Base-by-base conservation (phyloP, 2,329 filamentous ascomycete genomes). In the Pseudocercospora macadamiae region DNA sequence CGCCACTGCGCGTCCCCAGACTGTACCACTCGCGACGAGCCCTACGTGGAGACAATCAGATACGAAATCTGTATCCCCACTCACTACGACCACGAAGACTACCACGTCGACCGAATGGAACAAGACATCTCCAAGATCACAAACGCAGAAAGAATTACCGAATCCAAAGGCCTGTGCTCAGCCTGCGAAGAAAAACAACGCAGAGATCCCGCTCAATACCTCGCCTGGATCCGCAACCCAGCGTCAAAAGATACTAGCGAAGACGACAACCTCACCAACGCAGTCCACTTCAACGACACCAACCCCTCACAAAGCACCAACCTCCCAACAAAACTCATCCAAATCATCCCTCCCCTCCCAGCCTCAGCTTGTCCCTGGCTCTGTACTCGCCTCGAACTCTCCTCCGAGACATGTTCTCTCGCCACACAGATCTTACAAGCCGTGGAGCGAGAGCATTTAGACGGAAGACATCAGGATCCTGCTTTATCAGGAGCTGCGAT, bases 1-100 rank as follows among this genome's bases (percentile, higher is more conserved):
- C 23, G 26, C n/a, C 26, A 25, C 7, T 47, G 42, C 23, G 23
- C 42, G 3, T 47, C 42, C 3, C 10, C 8, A 12, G 2, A 3
- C 9, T 47, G 42, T 47, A 21, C 14, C 26, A 25, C 42, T 14
- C 42, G 19, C 10, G 19, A 28, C 23, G 23, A 25, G 10, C 42
- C 42, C 1, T 26, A 26, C 42, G 42, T n/a, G 7, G 42, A 47
- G 42, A 19, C 23, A 3, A 47, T 47, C 10, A 12, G 19, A 10
- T 47, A 47, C 42, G 26, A 47, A 14, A 51, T 51, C 14, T 34
- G 48, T 23, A 30, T 51, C 9, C 18, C 48, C 14, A 37, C 28
- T 21, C 48, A 51, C 9, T 51, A 51, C n/a, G 48, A 37, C 16
- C 26, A 51, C 25, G 48, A 37, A n/a, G 32, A 51, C 28, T 47